Conservation (phyloP, 352 stramenopile species). For the Pythium coloratum region DNA sequence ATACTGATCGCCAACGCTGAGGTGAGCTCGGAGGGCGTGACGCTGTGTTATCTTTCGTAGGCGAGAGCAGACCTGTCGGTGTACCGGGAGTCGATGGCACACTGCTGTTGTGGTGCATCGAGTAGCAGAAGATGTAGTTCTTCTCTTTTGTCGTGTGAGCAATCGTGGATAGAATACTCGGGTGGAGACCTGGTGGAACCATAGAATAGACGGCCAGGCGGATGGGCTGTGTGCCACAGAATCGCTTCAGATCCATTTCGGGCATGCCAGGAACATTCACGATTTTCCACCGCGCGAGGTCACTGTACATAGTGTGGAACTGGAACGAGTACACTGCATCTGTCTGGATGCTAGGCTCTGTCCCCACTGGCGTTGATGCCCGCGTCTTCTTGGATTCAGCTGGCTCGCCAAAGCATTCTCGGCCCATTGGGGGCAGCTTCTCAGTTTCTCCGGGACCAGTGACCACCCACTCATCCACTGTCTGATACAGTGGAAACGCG, state of each 20-base stretch:
- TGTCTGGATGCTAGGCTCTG: conserved; percentile 32
- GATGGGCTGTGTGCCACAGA: conserved; percentile 36
- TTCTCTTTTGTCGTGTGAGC: conserved; percentile 34
- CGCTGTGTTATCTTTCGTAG: background rate
- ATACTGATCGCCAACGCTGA: conserved; percentile 26
- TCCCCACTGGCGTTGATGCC: conserved; percentile 17
- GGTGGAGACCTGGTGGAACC: conserved; percentile 8
- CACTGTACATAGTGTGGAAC: conserved; percentile 48
- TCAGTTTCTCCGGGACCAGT: conserved; percentile 16
- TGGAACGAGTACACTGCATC: conserved; percentile 62
- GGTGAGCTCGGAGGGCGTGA: conserved; percentile 12
- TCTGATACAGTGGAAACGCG: conserved; percentile 56
- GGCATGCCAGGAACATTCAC: conserved; percentile 41
- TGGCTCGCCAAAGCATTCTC: conserved; percentile 40
- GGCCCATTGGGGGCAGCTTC: conserved; percentile 23
- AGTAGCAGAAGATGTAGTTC: conserved; percentile 53
- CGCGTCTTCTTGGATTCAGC: conserved; percentile 29
- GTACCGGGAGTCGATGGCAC: background rate
- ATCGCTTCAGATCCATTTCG: conserved; percentile 43
- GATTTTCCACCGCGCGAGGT: conserved; percentile 51
- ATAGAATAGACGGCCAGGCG: conserved; percentile 46
- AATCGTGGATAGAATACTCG: conserved; percentile 5
- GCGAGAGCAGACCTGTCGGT: background rate
- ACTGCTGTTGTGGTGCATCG: conserved; percentile 33
- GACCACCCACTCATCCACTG: conserved; percentile 47